Evolutionary conservation across 768 basidiomycete species (phyloP), one percentile per base, ranked within the genome.

Genomic region (Pleurotus citrinopileatus): DNA sequence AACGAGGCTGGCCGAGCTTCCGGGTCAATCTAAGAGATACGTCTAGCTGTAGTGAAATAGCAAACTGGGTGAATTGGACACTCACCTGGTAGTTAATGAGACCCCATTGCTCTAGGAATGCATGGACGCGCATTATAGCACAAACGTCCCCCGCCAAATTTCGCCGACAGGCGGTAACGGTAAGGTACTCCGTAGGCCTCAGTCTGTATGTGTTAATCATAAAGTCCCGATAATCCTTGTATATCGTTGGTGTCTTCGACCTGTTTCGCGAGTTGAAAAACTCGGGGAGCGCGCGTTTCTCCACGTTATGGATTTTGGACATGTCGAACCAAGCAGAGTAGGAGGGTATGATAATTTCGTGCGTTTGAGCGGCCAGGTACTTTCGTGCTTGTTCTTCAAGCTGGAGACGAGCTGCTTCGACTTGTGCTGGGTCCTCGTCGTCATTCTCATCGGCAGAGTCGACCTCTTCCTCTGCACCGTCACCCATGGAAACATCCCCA

Each of bases 201-300:
- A 99, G 78, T 47, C 97, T 80, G 70, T 98, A 98, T 1, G 97
- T 94, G 73, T 99, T 98, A 69, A 99, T 84, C 96, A 99, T 99
- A 62, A 99, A 99, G 77, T 99, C 96, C 56, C 97, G 86, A 65
- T 99, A 99, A 68, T 99, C 96, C 70, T 98, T 98, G 78, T 98
- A 99, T 57, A 98, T 94, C 17, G 91, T 79, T 0, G 97, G 96
- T 1, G 96, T 97, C 73, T 99, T 99, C 57, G 87, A 90, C 53
- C 95, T 74, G 69, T 98, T 98, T 51, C 93, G 80, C 42, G 90
- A 91, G 67, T 93, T 94, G 82, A 99, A 99, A 79, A 98, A 99
- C 71, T 99, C 97, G 28, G 97, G 97, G 25, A 99, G 76, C 0
- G 93, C 90, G 59, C 92, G 84, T 42, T 86, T 82, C 70, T 99